phyloP scores from a whole-genome alignment of 495 filamentous ascomycete species.

The Elaphomyces granulatus region DNA sequence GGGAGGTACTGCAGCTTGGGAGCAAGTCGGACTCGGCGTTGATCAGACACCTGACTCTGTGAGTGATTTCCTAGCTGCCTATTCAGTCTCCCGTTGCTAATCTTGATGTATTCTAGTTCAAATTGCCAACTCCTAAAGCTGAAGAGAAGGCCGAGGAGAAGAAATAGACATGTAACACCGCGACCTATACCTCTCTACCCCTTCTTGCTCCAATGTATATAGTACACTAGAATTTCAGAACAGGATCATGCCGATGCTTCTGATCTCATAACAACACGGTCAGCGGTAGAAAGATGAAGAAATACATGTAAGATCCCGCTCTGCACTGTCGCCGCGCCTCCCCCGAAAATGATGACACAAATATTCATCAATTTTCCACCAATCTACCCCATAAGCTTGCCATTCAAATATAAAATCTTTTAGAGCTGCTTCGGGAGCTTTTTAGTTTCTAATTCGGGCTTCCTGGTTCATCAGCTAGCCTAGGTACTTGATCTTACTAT shows the following conservation, averaged over 20 bases:
- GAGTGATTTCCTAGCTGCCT: constrained; percentile 7
- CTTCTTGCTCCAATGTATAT: constrained; percentile 18
- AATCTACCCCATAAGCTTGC: no score
- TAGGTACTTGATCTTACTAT: no score
- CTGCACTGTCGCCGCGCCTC: neutral
- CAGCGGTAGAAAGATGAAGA: neutral
- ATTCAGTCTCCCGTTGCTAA: constrained; percentile 5
- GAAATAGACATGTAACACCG: constrained; percentile 50
- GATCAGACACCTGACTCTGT: constrained; percentile 69
- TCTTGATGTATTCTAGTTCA: constrained; percentile 40
- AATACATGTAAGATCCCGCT: neutral
- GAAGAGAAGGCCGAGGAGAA: constrained; percentile 86
- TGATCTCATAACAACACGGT: neutral
- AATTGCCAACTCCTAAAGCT: constrained; percentile 87
- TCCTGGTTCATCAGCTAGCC: no score
- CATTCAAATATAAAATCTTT: no score
- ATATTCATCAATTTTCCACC: no score
- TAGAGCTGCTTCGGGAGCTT: no score
- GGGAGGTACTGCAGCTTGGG: constrained; percentile 59
- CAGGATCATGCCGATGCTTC: neutral
- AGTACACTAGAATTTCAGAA: constrained; percentile 2
- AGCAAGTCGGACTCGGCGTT: constrained; percentile 74
- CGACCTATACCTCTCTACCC: constrained; percentile 20
- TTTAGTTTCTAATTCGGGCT: no score
- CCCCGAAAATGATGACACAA: neutral